Evolutionary conservation across 306 rosid species (phyloP), one percentile per base, ranked within the genome.

Genomic region (Medicago arabica): DNA sequence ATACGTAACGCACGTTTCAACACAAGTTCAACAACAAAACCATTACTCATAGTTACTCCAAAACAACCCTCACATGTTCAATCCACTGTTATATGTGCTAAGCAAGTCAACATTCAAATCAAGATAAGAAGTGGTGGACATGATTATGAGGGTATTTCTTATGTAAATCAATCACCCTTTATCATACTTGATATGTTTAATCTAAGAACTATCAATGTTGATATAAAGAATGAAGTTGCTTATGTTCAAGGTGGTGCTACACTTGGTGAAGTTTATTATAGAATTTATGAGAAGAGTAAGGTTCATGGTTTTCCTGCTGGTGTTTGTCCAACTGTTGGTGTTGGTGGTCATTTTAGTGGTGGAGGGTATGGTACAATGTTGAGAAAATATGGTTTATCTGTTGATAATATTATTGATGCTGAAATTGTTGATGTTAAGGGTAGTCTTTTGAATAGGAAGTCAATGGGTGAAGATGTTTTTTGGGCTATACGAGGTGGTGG

Each of bases 61-160:
- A 46, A 15, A 5, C 50, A 4, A 12, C 49, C 66, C 19, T 74
- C 83, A 13, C 81, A 84, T 8, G 76, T 84, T 4, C 88, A 81
- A 43, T 77, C 55, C 1, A 7, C 83, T 2, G 83, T 84, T 0
- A 17, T 74, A 0, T 84, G 88, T 40, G 75, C 83, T 72, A 81
- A 78, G 21, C 13, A 3, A 54, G 9, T 34, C 2, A 18, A 44
- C 0, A 0, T 69, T 43, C 75, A 60, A 12, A n/a, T 84, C 64
- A 77, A 82, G 71, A 81, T 84, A 43, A 44, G 88, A 14, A 78
- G 88, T 11, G 88, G 88, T 6, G 85, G 88, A 15, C 85, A 84
- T 16, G 88, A 84, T 25, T 84, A 69, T 23, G 88, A 84, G 39
- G 88, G 88, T 1, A 57, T 84, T 21, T 81, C 85, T 0, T 84